Conservation (phyloP, 163 green algal genomes). For the Coccomyxa subellipsoidea region DNA sequence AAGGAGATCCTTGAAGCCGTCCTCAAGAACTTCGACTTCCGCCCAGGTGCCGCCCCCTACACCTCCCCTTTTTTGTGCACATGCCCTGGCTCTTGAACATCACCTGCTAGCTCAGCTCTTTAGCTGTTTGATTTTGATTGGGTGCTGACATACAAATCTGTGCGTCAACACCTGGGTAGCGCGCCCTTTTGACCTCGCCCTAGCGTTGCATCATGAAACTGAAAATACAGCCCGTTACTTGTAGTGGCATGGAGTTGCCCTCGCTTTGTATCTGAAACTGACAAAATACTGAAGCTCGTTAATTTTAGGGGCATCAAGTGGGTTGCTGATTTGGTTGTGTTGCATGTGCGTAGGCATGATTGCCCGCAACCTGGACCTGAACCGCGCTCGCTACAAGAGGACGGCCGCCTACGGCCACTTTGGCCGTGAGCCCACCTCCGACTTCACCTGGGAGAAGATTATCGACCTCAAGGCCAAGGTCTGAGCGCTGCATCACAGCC, state of each 20-base stretch:
- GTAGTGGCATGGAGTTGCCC: too few species aligned
- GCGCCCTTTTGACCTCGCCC: too few species aligned
- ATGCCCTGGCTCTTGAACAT: too few species aligned
- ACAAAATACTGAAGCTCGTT: too few species aligned
- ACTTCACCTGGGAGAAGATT: conserved; percentile 89
- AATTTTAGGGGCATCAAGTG: too few species aligned
- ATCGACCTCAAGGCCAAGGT: conserved; percentile 14
- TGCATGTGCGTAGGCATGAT: conserved; percentile 76
- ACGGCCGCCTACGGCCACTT: conserved; percentile 99
- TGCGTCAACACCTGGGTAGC: too few species aligned
- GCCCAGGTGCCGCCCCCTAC: conserved; percentile 48
- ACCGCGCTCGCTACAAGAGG: conserved; percentile 87
- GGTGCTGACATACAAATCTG: too few species aligned
- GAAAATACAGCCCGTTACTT: too few species aligned
- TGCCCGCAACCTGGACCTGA: conserved; percentile 90
- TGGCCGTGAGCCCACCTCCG: conserved; percentile 83
- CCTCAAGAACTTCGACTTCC: conserved; percentile 95
- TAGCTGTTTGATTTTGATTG: too few species aligned
- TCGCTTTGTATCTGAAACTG: too few species aligned
- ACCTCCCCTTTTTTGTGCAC: neutral
- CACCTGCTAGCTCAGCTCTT: too few species aligned
- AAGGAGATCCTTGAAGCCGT: conserved; percentile 88
- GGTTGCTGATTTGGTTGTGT: neutral
- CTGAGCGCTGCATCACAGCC: neutral
- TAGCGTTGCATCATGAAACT: too few species aligned